These are phyloP conservation scores for Gossypium australe DNA, from an alignment of 345 rosid genomes.

Conservation along the genomic window DNA sequence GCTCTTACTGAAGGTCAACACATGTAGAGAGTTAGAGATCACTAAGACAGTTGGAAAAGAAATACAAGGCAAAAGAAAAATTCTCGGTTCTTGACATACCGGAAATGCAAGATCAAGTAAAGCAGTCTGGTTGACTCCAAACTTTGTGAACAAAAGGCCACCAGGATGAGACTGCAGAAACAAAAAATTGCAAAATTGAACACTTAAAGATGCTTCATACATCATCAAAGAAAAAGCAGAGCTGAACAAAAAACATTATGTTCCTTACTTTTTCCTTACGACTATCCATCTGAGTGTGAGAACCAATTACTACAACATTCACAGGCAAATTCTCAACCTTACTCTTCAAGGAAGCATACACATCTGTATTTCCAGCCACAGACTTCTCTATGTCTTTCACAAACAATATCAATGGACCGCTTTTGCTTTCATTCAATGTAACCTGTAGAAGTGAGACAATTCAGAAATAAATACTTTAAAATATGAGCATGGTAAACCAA, in stretches of 20 bases:
- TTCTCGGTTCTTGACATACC: conserved; percentile 32
- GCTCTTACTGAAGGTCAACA: neutral
- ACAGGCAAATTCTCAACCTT: conserved; percentile 81
- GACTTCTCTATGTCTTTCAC: conserved; percentile 93
- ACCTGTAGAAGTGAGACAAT: conserved; percentile 44
- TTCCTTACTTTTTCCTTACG: conserved; percentile 84
- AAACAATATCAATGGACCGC: conserved; percentile 65
- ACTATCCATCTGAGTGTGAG: conserved; percentile 81
- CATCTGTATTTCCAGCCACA: conserved; percentile 68
- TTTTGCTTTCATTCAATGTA: conserved; percentile 61
- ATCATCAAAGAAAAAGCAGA: neutral
- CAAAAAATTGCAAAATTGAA: neutral
- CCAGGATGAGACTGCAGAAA: conserved; percentile 84
- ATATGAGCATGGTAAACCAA: neutral
- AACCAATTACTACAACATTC: conserved; percentile 77
- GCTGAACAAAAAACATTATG: neutral
- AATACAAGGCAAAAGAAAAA: neutral
- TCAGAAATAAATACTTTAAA: neutral
- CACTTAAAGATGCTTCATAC: neutral
- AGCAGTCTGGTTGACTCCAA: conserved; percentile 91
- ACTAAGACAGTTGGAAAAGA: neutral
- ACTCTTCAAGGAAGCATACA: conserved; percentile 51
- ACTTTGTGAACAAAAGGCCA: conserved; percentile 84
- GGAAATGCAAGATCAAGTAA: conserved; percentile 88
- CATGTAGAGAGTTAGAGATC: neutral